A percentile compares a stretch with the other conserved stretches of the same genome.
Evolutionary conservation across 2,329 filamentous ascomycete genomes (phyloP).

Genomic region (Teratosphaeria epicoccoides): DNA sequence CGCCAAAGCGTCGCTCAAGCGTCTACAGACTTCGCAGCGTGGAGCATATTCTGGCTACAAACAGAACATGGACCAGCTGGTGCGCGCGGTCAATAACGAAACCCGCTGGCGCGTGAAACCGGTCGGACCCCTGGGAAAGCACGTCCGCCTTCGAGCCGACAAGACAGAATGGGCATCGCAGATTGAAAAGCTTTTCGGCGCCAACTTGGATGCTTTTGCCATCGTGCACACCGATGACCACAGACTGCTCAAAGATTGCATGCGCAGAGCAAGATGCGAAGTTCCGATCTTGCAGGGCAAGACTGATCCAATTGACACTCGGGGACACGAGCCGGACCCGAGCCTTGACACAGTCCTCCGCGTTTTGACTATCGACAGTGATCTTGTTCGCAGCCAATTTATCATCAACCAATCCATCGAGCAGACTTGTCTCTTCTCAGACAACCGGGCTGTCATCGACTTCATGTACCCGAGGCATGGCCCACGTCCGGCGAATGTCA

Average conservation of each 20-base stretch:
- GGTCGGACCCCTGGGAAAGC: constrained; percentile 70
- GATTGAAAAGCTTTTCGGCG: constrained; percentile 67
- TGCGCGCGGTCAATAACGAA: constrained; percentile 61
- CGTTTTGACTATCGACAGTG: constrained; percentile 68
- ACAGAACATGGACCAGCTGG: constrained; percentile 49
- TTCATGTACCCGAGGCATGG: constrained; percentile 50
- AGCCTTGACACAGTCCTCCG: constrained; percentile 68
- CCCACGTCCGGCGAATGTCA: constrained; percentile 36
- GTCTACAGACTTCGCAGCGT: constrained; percentile 47
- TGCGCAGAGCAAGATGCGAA: constrained; percentile 49
- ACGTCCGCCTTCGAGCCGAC: constrained; percentile 55
- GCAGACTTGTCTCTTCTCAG: constrained; percentile 66
- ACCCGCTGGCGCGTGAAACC: constrained; percentile 58
- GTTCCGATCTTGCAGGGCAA: constrained; percentile 53
- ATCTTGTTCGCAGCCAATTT: constrained; percentile 65
- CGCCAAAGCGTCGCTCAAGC: constrained; percentile 41
- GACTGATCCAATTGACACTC: constrained; percentile 45
- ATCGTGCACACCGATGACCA: constrained; percentile 70
- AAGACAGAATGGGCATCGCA: constrained; percentile 76
- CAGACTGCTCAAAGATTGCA: constrained; percentile 53
- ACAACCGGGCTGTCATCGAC: constrained; percentile 54
- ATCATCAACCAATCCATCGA: constrained; percentile 78
- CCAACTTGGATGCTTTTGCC: constrained; percentile 62
- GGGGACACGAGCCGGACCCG: constrained; percentile 55
- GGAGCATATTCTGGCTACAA: constrained; percentile 55